Percentiles rank a stretch among this genome's conserved stretches.
Conservation (phyloP, 2,329 filamentous ascomycete species). For the Apiospora aurea region DNA sequence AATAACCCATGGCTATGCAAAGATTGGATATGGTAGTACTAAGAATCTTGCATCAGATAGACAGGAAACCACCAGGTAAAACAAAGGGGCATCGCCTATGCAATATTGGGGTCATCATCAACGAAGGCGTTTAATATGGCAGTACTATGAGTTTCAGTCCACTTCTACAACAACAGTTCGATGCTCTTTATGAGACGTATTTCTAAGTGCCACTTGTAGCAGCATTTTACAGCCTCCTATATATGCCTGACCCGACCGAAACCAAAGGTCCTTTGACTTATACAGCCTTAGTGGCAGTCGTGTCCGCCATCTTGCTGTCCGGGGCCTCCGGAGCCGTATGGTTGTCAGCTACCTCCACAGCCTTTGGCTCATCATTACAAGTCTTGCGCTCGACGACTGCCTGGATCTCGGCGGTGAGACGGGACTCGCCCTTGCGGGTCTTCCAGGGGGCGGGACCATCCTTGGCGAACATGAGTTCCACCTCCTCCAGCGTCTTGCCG, state of each 20-base stretch:
- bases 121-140: too few relatives aligned
- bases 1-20: too few relatives aligned
- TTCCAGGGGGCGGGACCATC: constrained; percentile 48
- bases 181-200: neutral
- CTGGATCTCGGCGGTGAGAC: constrained; percentile 40
- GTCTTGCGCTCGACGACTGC: constrained; percentile 37
- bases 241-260: neutral
- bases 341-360: neutral
- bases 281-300: neutral
- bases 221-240: too few relatives aligned
- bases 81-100: too few relatives aligned
- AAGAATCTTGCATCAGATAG: too few relatives aligned
- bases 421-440: constrained; percentile 42
- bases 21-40: too few relatives aligned
- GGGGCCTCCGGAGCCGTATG: neutral
- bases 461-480: constrained; percentile 45
- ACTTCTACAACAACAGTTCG: too few relatives aligned
- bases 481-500: constrained; percentile 50
- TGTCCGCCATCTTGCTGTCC: neutral
- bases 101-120: too few relatives aligned
- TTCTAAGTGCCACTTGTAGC: neutral
- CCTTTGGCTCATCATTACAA: neutral
- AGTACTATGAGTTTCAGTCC: too few relatives aligned
- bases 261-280: neutral
- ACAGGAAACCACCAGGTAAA: too few relatives aligned